A percentile compares a stretch with the other conserved stretches of the same genome.
phyloP scores from a whole-genome alignment of 768 basidiomycete species.

The Amanita fuliginea region DNA sequence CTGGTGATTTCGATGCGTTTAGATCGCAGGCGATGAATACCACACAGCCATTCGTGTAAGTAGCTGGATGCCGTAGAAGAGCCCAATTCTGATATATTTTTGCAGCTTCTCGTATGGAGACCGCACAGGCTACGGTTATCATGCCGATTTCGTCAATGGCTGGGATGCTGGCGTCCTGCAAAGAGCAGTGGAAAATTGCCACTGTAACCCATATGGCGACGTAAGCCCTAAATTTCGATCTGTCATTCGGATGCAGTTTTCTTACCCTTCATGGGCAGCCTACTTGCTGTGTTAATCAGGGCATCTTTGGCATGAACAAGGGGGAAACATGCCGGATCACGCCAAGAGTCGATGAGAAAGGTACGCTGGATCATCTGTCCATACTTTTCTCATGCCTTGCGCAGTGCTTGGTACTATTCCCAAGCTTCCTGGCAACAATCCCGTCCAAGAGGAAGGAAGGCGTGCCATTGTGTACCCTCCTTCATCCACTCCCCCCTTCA shows the following conservation, averaged over 20 bases:
- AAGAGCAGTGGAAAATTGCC: constrained; percentile 41
- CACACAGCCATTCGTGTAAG: constrained; percentile 42
- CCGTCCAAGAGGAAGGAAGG: constrained; percentile 27
- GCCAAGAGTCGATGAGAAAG: constrained; percentile 32
- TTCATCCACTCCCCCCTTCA: constrained; percentile 24
- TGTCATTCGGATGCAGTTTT: constrained; percentile 4
- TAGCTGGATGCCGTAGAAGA: background rate
- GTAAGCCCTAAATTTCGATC: constrained; percentile 15
- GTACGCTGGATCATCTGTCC: constrained; percentile 17
- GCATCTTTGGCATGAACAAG: constrained; percentile 31
- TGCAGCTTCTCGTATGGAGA: constrained; percentile 42
- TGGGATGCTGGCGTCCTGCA: constrained; percentile 49
- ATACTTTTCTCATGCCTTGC: constrained; percentile 3
- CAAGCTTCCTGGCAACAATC: constrained; percentile 44
- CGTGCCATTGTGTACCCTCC: constrained; percentile 22
- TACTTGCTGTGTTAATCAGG: constrained; percentile 33
- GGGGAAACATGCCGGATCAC: constrained; percentile 34
- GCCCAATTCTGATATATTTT: background rate
- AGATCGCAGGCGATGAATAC: constrained; percentile 34
- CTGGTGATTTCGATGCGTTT: constrained; percentile 21
- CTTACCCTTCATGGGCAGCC: constrained; percentile 14
- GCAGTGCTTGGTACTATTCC: constrained; percentile 34
- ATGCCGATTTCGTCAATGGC: constrained; percentile 49
- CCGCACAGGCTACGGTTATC: constrained; percentile 51
- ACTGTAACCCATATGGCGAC: constrained; percentile 35